Base-by-base conservation (phyloP, 108 stramenopile genomes). In the Seminavis robusta region DNA sequence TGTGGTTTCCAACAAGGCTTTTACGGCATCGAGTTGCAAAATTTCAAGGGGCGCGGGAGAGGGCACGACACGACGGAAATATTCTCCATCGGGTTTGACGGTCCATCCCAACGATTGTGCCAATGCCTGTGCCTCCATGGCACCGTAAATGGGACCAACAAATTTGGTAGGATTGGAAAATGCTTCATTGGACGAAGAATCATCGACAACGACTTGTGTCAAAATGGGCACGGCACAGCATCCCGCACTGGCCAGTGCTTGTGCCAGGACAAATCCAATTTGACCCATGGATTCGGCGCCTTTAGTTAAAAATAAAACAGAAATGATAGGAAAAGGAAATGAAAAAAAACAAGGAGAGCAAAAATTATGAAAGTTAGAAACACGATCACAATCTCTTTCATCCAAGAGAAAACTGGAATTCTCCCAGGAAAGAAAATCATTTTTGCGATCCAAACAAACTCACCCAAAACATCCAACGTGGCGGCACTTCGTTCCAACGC, bases 241-340 rank as follows among this genome's bases (percentile, higher is more conserved):
- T 15, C 84, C 84, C 16, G 60, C 73, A 20, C 72, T 74, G 15
- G 65, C 47, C 47, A 90, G 37, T 1, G 88, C 84, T 45, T 90
- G 88, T 1, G 82, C 82, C 21, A 90, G 67, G 24, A 90, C 78
- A 52, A 84, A 90, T 9, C 88, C 88, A 37, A 90, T 90, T 34
- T 90, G 88, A 0, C 88, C 88, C 77, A 79, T 81, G n/a, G 70
- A 73, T 58, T 90, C 88, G 20, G 88, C 88, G 16, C 88, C 87
- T 4, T n/a, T n/a, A n/a, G n/a, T n/a, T n/a, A n/a, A n/a, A n/a
- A n/a, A n/a, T 73, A 67, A 59, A 73, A 77, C n/a, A n/a, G n/a
- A n/a, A n/a, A n/a, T n/a, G n/a, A n/a, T n/a, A n/a, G n/a, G n/a
- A n/a, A n/a, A n/a, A n/a, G n/a, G n/a, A n/a, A n/a, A n/a, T n/a